phyloP scores from a whole-genome alignment of 2,329 filamentous ascomycete genomes.

The Hymenoscyphus repandus region DNA sequence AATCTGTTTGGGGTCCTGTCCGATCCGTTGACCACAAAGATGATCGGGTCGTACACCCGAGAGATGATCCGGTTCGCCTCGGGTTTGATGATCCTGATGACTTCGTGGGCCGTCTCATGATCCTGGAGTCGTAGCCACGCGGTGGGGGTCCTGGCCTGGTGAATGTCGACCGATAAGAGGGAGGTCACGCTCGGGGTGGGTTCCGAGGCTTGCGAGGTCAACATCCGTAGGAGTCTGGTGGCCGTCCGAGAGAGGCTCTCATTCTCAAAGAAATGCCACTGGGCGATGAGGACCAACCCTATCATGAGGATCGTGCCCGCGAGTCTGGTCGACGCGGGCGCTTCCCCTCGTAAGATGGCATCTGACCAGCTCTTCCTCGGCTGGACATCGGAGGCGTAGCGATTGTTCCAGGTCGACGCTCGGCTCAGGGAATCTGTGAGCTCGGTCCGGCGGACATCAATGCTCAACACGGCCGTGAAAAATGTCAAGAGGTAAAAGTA shows the following conservation, averaged over 20 bases:
- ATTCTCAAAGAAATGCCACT: constrained; percentile 72
- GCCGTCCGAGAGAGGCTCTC: constrained; percentile 39
- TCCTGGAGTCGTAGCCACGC: constrained; percentile 76
- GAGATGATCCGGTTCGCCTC: constrained; percentile 66
- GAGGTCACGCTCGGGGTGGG: constrained; percentile 27
- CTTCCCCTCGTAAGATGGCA: constrained; percentile 56
- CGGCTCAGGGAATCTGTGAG: constrained; percentile 63
- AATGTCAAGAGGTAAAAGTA: constrained; percentile 76
- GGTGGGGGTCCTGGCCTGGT: constrained; percentile 69
- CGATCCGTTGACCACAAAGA: constrained; percentile 66
- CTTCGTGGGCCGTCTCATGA: constrained; percentile 70
- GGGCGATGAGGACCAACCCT: constrained; percentile 66
- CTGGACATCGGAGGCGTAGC: constrained; percentile 20
- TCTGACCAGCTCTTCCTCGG: constrained; percentile 50
- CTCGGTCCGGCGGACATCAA: constrained; percentile 72
- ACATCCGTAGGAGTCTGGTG: constrained; percentile 31
- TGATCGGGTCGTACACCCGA: constrained; percentile 67
- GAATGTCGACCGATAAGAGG: constrained; percentile 53
- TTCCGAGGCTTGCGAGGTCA: constrained; percentile 8
- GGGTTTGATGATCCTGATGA: constrained; percentile 72
- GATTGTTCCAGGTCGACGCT: constrained; percentile 37
- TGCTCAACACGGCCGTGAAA: constrained; percentile 72
- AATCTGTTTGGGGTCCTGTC: constrained; percentile 52
- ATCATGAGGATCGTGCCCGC: constrained; percentile 70
- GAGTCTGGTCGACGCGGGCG: constrained; percentile 66